Evolutionary conservation across 140 eudicot species (phyloP), one percentile per base, ranked within the genome.

Genomic region (Anethum foeniculum): DNA sequence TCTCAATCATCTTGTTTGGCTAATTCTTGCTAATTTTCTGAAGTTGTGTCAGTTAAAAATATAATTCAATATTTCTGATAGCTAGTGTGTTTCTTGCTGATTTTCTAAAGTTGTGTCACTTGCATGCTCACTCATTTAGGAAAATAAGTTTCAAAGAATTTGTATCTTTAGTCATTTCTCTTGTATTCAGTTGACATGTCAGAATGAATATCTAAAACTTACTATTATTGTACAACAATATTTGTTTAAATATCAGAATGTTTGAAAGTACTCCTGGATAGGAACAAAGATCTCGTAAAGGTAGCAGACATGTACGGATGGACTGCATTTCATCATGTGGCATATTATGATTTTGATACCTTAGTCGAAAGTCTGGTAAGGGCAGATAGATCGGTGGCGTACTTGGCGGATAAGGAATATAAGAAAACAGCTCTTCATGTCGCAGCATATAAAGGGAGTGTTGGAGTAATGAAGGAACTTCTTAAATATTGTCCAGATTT

Each of bases 291-390:
- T 13, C 41, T 78, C 6, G 23, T 62, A 16, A 58, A 18, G 52
- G 21, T 13, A 43, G 8, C 52, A 23, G 73, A 78, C 14, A 3
- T 3, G 19, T 19, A 11, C 3, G 81, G 51, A 0, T 43, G 14
- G 71, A 78, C 81, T 23, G 72, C 44, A 38, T 67, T 78, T 36
- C 73, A 78, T 39, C 58, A 78, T 18, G 65, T n/a, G 39, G 74
- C 81, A n/a, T 21, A 9, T 21, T 4, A 28, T 16, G 48, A 56
- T 15, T 7, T 9, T 1, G 1, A 41, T 4, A 34, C 6, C 5
- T 14, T 25, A 3, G 39, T 12, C 1, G 41, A 28, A 25, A 12
- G 4, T n/a, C 36, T 78, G 9, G 19, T 78, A 10, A 0, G 6
- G 1, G n/a, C 39, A 0, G 72, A 78, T 4, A 23, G 1, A 36